A percentile compares a stretch with the other conserved stretches of the same genome.
Conservation (phyloP, 2,329 filamentous ascomycete genomes). For the Aschersonia sp. region DNA sequence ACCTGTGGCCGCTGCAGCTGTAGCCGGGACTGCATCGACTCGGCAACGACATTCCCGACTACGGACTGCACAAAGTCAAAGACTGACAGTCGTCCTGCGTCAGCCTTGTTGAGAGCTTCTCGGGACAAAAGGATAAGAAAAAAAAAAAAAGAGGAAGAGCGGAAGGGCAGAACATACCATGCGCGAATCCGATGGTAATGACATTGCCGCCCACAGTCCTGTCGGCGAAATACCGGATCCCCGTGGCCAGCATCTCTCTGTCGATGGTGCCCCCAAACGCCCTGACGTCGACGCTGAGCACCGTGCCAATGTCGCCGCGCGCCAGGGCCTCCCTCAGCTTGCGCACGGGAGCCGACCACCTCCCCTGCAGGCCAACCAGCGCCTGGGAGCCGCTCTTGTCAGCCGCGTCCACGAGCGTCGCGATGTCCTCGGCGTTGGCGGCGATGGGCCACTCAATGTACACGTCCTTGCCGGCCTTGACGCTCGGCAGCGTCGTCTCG, state of each 20-base stretch:
- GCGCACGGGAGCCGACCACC: slow-evolving; percentile 25
- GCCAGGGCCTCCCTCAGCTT: slow-evolving; percentile 30
- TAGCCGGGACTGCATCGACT: slow-evolving; percentile 21
- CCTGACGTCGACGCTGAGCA: slow-evolving; percentile 33
- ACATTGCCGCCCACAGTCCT: slow-evolving; percentile 29
- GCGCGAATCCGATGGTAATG: slow-evolving; percentile 25
- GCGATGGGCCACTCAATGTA: slow-evolving; percentile 47
- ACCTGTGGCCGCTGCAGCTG: slow-evolving; percentile 28
- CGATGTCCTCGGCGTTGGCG: slow-evolving; percentile 22
- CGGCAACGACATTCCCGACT: slow-evolving; percentile 25
- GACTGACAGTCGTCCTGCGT: slow-evolving; percentile 12
- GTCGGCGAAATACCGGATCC: slow-evolving; percentile 32
- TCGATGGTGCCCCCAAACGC: slow-evolving; percentile 20
- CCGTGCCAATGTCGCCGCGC: slow-evolving; percentile 31
- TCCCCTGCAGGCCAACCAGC: slow-evolving; percentile 36
- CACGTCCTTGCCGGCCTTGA: slow-evolving; percentile 35
- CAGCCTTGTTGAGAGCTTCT: background rate
- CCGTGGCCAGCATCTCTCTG: slow-evolving; percentile 16
- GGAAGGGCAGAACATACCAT: slow-evolving; percentile 17
- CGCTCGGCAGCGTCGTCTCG: slow-evolving; percentile 25
- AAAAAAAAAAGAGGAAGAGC: background rate
- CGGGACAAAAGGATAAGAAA: background rate
- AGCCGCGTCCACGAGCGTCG: slow-evolving; percentile 24
- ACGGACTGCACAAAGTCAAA: slow-evolving; percentile 30
- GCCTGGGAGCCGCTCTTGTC: slow-evolving; percentile 8